Evolutionary conservation across 2,329 filamentous ascomycete genomes (phyloP), one percentile per base, ranked within the genome.

Genomic region (Beauveria varroae): DNA sequence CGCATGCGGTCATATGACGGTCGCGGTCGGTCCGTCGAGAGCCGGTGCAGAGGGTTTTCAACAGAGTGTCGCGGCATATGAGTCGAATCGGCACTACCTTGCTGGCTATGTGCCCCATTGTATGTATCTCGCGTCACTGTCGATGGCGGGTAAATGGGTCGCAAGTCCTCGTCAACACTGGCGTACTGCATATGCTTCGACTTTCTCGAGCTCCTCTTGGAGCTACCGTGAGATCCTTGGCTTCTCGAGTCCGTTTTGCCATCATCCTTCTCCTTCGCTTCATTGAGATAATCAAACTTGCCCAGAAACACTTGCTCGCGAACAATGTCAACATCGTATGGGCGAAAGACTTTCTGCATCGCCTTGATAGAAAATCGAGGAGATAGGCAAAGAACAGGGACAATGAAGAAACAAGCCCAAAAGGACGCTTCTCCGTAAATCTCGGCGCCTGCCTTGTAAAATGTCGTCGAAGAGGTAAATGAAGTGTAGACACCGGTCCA

Each of bases 141-240:
- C 58, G 93, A 96, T 16, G 93, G 92, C 55, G 93, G 91, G 75
- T 98, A 98, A 69, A 98, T 96, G 37, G 93, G 93, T 66, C 92
- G 86, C 73, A 90, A 83, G 70, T 97, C 93, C 75, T 98, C 93
- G 70, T 95, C 89, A 63, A 91, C 81, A 67, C 84, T 88, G 61
- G 81, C 81, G 69, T 85, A 82, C 62, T 82, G 78, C 63, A 75
- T 75, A 72, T 83, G 86, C 73, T 81, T 83, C 68, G 77, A 73
- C 70, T 83, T 80, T 66, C 81, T 80, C 24, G 79, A 78, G 67
- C 81, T 79, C n/a, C 49, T 34, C 70, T 87, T 82, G 18, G 86
- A 88, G 43, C 58, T 61, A 3, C 84, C 86, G 57, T 81, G 80
- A 47, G 81, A 81, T 64, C 72, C 70, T 50, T 72, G 69, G 58